phyloP scores from a whole-genome alignment of 768 basidiomycete genomes.

The Roridomyces roridus region DNA sequence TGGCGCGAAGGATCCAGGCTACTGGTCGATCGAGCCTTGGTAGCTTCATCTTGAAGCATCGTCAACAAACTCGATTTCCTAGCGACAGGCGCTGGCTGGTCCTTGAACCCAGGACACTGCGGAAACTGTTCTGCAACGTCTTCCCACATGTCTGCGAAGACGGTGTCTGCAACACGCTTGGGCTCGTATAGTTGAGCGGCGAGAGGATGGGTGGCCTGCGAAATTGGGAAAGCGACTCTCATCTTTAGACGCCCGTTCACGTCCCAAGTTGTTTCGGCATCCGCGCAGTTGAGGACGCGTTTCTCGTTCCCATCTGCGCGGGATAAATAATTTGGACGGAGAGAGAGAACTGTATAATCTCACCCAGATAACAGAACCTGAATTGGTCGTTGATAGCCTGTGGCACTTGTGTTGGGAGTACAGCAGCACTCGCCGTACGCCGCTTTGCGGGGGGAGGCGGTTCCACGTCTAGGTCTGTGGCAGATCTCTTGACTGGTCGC shows the following conservation, averaged over 20 bases:
- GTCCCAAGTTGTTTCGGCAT: conserved; percentile 2
- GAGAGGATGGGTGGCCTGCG: conserved; percentile 3
- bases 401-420: background rate
- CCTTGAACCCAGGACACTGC: conserved; percentile 9
- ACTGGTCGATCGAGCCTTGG: background rate
- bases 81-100: background rate
- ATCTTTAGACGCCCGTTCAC: conserved; percentile 2
- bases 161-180: background rate
- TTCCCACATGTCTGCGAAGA: conserved; percentile 16
- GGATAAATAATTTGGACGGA: background rate
- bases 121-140: conserved; percentile 10
- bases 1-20: conserved; percentile 23
- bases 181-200: background rate
- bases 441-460: conserved; percentile 12
- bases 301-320: conserved; percentile 8
- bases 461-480: conserved; percentile 14
- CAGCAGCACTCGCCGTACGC: conserved; percentile 7
- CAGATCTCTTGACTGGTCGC: conserved; percentile 17
- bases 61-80: background rate
- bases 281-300: background rate
- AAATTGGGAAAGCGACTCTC: conserved; percentile 14
- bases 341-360: background rate
- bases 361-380: conserved; percentile 22
- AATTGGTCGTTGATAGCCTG: background rate
- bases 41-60: conserved; percentile 5